A percentile compares a stretch with the other conserved stretches of the same genome.
Conservation (phyloP, 345 rosid genomes). For the Noccaea bulbosa region DNA sequence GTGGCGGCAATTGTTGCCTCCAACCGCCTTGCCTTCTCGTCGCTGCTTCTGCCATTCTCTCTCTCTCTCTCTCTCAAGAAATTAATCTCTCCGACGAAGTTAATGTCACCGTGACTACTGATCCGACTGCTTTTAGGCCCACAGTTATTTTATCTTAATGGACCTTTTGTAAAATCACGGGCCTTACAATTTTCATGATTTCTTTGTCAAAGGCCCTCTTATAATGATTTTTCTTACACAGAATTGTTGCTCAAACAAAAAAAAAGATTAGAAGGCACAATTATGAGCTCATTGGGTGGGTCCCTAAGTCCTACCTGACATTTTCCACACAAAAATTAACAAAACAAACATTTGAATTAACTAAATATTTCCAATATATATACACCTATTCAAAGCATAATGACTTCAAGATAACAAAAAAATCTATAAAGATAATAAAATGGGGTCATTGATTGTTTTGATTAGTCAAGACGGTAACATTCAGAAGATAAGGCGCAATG, state of each 20-base stretch:
- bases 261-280: too few relatives aligned
- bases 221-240: neutral
- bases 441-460: slow-evolving; percentile 36
- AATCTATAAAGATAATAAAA: slow-evolving; percentile 17
- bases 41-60: slow-evolving; percentile 61
- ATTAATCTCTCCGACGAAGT: slow-evolving; percentile 7
- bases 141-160: neutral
- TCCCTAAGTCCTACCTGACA: too few relatives aligned
- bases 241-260: too few relatives aligned
- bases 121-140: slow-evolving; percentile 19
- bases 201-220: neutral
- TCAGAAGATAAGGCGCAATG: slow-evolving; percentile 31
- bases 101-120: neutral
- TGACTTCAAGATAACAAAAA: slow-evolving; percentile 10
- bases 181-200: neutral
- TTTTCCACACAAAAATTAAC: too few relatives aligned
- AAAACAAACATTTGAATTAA: too few relatives aligned
- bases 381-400: slow-evolving; percentile 8
- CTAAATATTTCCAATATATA: neutral
- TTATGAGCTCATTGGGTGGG: too few relatives aligned
- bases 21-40: slow-evolving; percentile 69
- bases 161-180: neutral
- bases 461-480: slow-evolving; percentile 16
- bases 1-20: slow-evolving; percentile 60
- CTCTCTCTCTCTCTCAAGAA: slow-evolving; percentile 30